phyloP scores from a whole-genome alignment of 345 rosid genomes.

The Camelina laxa region DNA sequence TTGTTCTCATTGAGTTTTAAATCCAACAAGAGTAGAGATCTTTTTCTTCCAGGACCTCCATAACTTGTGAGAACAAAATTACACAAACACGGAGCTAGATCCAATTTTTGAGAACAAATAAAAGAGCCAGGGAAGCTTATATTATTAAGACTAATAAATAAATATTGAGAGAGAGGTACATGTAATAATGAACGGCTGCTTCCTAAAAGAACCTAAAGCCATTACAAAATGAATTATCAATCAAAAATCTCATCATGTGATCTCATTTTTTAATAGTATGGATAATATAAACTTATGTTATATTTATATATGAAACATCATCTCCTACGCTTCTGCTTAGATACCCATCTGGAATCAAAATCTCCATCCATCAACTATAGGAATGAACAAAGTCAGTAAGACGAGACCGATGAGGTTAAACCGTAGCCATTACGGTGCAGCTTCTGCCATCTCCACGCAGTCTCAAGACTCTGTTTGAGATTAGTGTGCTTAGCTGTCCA shows the following conservation, averaged over 20 bases:
- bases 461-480: slow-evolving; percentile 57
- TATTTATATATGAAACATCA: slow-evolving; percentile 30
- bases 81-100: not conserved
- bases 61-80: not conserved
- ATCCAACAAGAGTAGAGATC: not conserved
- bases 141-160: slow-evolving; percentile 18
- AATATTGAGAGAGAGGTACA: slow-evolving; percentile 22
- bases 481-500: slow-evolving; percentile 65
- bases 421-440: slow-evolving; percentile 59
- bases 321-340: slow-evolving; percentile 25
- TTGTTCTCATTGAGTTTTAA: slow-evolving; percentile 18
- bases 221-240: slow-evolving; percentile 41
- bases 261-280: slow-evolving; percentile 12
- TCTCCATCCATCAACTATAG: slow-evolving; percentile 37
- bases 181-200: slow-evolving; percentile 29
- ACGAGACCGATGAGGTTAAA: slow-evolving; percentile 29
- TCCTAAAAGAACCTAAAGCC: slow-evolving; percentile 43
- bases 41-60: not conserved
- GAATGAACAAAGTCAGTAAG: slow-evolving; percentile 41
- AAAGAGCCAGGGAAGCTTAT: not conserved
- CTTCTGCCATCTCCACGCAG: slow-evolving; percentile 78
- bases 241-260: slow-evolving; percentile 33
- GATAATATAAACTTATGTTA: slow-evolving; percentile 27
- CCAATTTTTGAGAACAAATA: not conserved
- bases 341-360: slow-evolving; percentile 35